Evolutionary conservation across 2,329 filamentous ascomycete species (phyloP).

Genomic region (Ophiosphaerella narmari): DNA sequence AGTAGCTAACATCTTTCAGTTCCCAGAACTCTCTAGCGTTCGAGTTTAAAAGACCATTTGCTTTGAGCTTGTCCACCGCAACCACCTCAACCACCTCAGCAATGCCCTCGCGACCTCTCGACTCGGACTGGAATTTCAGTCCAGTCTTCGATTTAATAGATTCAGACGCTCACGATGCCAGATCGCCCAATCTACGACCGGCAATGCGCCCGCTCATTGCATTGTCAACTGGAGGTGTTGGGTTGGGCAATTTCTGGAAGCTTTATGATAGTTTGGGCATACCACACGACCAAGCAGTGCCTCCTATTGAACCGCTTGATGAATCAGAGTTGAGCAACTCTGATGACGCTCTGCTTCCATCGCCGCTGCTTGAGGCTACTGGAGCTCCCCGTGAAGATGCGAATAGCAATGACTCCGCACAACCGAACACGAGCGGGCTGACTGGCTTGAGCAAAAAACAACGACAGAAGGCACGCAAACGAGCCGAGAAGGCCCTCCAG

Average conservation of each 20-base stretch:
- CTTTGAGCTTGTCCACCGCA: background rate
- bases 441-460: constrained; percentile 30
- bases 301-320: constrained; percentile 27
- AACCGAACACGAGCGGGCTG: background rate
- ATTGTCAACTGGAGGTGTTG: constrained; percentile 18
- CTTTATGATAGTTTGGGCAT: constrained; percentile 53
- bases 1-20: constrained; percentile 19
- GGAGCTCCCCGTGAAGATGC: constrained; percentile 1
- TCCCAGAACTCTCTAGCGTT: constrained; percentile 19
- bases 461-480: constrained; percentile 31
- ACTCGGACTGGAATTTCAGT: constrained; percentile 53
- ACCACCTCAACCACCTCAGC: background rate
- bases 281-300: constrained; percentile 20
- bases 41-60: constrained; percentile 1
- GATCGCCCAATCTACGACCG: constrained; percentile 23
- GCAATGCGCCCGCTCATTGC: constrained; percentile 7
- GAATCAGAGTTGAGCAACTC: constrained; percentile 47
- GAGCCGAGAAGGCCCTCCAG: constrained; percentile 25
- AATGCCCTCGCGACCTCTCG: constrained; percentile 43
- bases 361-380: constrained; percentile 10
- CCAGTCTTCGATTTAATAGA: constrained; percentile 51
- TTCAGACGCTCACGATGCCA: constrained; percentile 25
- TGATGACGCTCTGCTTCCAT: constrained; percentile 46
- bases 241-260: constrained; percentile 53
- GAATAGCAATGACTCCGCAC: background rate